Percentiles rank a stretch among this genome's conserved stretches.
Conservation (phyloP, 768 basidiomycete species). For the Austroboletus eburneus region DNA sequence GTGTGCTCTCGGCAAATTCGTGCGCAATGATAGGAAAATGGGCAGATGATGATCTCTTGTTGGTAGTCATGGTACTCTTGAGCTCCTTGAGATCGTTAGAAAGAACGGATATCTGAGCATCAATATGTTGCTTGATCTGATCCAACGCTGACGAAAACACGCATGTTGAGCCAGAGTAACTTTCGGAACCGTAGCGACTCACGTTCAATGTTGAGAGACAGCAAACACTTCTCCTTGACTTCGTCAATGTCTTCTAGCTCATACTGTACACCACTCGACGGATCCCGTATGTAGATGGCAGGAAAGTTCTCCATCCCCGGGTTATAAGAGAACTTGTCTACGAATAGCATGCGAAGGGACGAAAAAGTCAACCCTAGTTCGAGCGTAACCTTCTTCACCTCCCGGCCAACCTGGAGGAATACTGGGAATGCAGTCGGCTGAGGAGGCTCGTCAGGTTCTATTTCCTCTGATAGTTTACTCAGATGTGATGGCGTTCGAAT, state of each 20-base stretch:
- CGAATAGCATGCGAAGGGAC: constrained; percentile 80
- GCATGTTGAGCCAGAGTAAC: constrained; percentile 6
- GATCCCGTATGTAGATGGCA: constrained; percentile 92
- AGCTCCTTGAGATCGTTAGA: constrained; percentile 91
- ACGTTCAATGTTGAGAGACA: constrained; percentile 97
- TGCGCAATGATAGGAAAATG: constrained; percentile 47
- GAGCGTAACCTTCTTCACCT: constrained; percentile 82
- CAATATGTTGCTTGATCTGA: constrained; percentile 98
- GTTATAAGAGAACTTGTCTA: constrained; percentile 92
- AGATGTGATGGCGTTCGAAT: constrained; percentile 2
- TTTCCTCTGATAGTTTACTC: constrained; percentile 17
- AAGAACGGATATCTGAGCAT: constrained; percentile 79
- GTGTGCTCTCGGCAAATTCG: constrained; percentile 62
- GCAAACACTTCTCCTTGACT: constrained; percentile 79
- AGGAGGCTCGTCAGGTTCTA: constrained; percentile 18
- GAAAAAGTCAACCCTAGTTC: constrained; percentile 70
- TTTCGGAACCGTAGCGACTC: constrained; percentile 35
- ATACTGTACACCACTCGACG: constrained; percentile 88
- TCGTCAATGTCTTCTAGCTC: constrained; percentile 95
- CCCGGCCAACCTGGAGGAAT: constrained; percentile 85
- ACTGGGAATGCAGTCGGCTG: constrained; percentile 48
- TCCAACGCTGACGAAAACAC: constrained; percentile 77
- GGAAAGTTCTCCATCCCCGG: constrained; percentile 93
- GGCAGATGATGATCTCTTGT: constrained; percentile 50
- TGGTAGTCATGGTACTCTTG: constrained; percentile 55